Percentiles rank a stretch among this genome's conserved stretches.
Conservation (phyloP, 371 early-diverging fungal genomes). For the Ordospora pajunii region DNA sequence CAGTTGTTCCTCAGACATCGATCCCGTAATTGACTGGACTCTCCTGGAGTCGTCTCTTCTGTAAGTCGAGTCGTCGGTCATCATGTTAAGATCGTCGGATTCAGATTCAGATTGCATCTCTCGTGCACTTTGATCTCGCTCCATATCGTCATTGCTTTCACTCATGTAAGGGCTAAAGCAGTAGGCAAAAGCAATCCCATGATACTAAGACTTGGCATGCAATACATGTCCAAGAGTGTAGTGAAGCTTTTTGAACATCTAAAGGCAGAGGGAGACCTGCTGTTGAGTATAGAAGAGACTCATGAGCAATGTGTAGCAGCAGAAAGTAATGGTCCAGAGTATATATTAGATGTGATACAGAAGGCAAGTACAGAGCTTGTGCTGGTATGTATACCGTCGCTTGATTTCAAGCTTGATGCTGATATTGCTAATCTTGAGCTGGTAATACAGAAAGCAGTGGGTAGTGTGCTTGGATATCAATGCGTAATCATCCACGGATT, state of each 20-base stretch:
- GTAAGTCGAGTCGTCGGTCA: conserved; percentile 28
- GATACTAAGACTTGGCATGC: neutral
- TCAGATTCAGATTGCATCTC: conserved; percentile 15
- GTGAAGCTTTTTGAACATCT: neutral
- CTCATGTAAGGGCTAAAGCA: neutral
- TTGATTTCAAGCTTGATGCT: neutral
- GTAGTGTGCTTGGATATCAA: neutral
- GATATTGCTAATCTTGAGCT: neutral
- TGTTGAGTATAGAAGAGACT: neutral
- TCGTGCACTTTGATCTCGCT: conserved; percentile 5
- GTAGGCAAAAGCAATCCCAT: neutral
- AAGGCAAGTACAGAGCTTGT: neutral
- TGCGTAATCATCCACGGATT: neutral
- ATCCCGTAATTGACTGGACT: conserved; percentile 61
- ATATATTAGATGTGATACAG: neutral
- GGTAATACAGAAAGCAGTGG: neutral
- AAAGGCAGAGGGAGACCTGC: neutral
- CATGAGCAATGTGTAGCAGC: neutral
- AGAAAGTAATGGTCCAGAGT: neutral
- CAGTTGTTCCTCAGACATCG: conserved; percentile 70
- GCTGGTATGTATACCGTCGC: neutral
- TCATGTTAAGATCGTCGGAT: conserved; percentile 22
- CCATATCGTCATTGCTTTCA: neutral
- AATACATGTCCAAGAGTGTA: neutral
- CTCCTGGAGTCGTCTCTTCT: conserved; percentile 1